Percentiles rank a stretch among this genome's conserved stretches.
These are phyloP conservation scores for Sechiopsis laciniata DNA, from an alignment of 306 rosid species.

Conservation along the genomic window DNA sequence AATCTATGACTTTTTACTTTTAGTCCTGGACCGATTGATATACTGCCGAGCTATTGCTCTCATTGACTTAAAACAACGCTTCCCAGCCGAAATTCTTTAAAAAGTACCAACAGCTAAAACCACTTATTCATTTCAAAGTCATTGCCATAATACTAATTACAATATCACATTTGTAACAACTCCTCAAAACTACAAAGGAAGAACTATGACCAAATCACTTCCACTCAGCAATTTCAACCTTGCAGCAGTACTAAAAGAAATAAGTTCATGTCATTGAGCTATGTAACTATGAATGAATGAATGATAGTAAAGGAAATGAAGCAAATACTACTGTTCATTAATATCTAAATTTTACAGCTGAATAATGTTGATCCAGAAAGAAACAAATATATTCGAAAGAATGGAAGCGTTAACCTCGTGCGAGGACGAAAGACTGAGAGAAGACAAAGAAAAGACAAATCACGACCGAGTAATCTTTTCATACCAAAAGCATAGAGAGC, in stretches of 20 bases:
- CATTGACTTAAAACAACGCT: too few species aligned
- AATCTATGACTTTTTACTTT: too few species aligned
- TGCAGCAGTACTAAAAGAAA: background rate
- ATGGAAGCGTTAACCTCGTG: too few species aligned
- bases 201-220: background rate
- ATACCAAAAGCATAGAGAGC: constrained; percentile 9
- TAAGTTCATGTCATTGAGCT: background rate
- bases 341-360: constrained; percentile 23
- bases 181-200: background rate
- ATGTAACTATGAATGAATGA: background rate
- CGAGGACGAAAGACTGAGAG: background rate
- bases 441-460: constrained; percentile 11
- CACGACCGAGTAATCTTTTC: constrained; percentile 10
- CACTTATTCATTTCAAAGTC: too few species aligned
- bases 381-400: too few species aligned
- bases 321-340: constrained; percentile 22
- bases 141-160: background rate
- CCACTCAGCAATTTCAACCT: background rate
- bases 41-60: too few species aligned
- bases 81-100: too few species aligned
- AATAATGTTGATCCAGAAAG: constrained; percentile 19
- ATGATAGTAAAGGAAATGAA: background rate
- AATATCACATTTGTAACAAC: background rate
- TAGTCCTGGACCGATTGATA: too few species aligned
- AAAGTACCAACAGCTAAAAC: too few species aligned